A percentile compares a stretch with the other conserved stretches of the same genome.
Conservation (phyloP, 768 basidiomycete species). For the Psilocybe sp. region DNA sequence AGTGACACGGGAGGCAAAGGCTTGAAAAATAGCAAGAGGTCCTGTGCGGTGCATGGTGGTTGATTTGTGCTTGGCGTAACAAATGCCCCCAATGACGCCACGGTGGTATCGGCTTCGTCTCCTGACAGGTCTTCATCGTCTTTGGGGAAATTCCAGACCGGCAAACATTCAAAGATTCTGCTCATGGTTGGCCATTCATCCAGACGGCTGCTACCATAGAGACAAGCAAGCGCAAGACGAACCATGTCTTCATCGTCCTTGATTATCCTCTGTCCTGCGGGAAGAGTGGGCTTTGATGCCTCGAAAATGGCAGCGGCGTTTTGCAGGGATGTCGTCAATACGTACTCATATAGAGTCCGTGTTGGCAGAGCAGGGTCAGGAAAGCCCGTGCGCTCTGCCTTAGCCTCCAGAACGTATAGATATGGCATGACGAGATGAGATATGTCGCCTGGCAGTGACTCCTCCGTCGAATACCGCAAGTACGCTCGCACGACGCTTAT, state of each 20-base stretch:
- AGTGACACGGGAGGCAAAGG: conserved; percentile 72
- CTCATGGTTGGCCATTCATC: conserved; percentile 85
- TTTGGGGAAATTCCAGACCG: conserved; percentile 73
- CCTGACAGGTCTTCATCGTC: conserved; percentile 55
- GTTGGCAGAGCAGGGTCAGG: conserved; percentile 67
- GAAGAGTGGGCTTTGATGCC: conserved; percentile 86
- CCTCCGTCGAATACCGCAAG: conserved; percentile 66
- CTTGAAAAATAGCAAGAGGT: conserved; percentile 79
- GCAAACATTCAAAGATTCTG: conserved; percentile 91
- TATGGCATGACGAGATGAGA: conserved; percentile 84
- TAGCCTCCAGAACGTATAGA: conserved; percentile 87
- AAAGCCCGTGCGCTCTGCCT: conserved; percentile 74
- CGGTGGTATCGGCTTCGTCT: conserved; percentile 79
- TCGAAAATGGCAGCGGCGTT: conserved; percentile 79
- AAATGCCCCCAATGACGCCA: conserved; percentile 76
- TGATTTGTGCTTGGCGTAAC: conserved; percentile 70
- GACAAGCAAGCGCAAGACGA: conserved; percentile 78
- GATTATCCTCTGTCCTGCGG: conserved; percentile 67
- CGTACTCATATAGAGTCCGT: conserved; percentile 68
- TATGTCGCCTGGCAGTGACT: conserved; percentile 66
- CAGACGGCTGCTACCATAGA: conserved; percentile 78
- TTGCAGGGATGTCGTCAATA: conserved; percentile 65
- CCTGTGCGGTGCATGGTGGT: conserved; percentile 55
- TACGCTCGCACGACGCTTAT: conserved; percentile 70
- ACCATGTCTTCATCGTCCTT: conserved; percentile 82